Base-by-base conservation (phyloP, 2,329 filamentous ascomycete genomes). In the Penicillium paneum region DNA sequence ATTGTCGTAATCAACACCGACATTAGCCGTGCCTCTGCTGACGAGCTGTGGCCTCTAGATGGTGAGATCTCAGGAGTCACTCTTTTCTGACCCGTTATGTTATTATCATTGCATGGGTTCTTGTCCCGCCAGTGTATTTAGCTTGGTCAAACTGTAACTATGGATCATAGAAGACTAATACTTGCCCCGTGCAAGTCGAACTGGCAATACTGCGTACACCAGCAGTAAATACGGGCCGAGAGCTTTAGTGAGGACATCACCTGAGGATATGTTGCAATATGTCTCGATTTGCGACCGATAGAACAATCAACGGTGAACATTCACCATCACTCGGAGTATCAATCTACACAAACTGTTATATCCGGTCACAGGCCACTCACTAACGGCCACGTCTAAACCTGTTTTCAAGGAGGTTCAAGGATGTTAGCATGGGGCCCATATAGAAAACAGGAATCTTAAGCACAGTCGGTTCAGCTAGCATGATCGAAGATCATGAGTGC, bases 241-340 rank as follows among this genome's bases (percentile, higher is more conserved):
- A 39, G 19, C 7, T 24, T 19, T 21, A 3, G 24, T 39, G 19
- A 7, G 12, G 15, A 24, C 8, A 52, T 59, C 50, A 1, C 51
- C 53, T 15, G 35, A 26, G 53, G 56, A 36, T 56, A 60, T 43
- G 59, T 52, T 24, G 55, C 56, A 28, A 44, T 39, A 5, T 60
- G 55, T 19, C 13, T 24, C 1, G 6, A 6, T 11, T 21, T 39
- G 19, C 19, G 15, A 15, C 19, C 11, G 3, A 39, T 15, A 24
- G 19, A 15, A 24, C 12, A 39, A 21, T 21, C 36, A 21, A 24
- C 2, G 6, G 19, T 15, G 8, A 24, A 8, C 21, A 39, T 6
- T 24, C 19, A 3, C 19, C 6, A 21, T 39, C 12, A 15, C 21
- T 13, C 24, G 6, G 6, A 15, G 11, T 39, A 24, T 8, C 4